Base-by-base conservation (phyloP, 495 filamentous ascomycete species). In the Tuber calosporum region DNA sequence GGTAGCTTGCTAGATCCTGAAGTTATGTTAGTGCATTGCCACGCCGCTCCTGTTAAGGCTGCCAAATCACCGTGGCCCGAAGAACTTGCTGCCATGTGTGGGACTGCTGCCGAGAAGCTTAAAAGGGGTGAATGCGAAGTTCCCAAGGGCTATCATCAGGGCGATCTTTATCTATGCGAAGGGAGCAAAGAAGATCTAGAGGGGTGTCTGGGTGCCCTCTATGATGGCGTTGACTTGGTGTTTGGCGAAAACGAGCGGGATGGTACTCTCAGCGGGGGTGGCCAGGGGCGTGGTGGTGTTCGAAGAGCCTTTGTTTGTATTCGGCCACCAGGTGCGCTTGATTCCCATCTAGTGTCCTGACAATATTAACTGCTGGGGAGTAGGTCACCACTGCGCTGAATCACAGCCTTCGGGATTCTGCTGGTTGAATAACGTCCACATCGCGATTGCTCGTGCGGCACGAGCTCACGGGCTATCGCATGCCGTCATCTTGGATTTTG, bases 401-500 rank as follows among this genome's bases (percentile, higher is more conserved):
- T 86, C 88, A 53, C 88, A 90, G 73, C 95, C 95, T 0, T 97
- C 93, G 1, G 95, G 95, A 1, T 99, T 99, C 82, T 99, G 95
- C 83, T 99, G 95, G 95, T 82, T 99, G 72, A 99, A 99, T 82
- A 99, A 99, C 81, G 93, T 98, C 9, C 94, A 97, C 81, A 93
- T 98, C 42, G 96, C 95, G 0, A 96, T 98, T 73, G 91, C 94
- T 78, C 91, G 97, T 80, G 95, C 90, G 17, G 89, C 91, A 6
- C 86, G 92, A 72, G 87, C 86, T 68, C 89, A 97, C 79, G 94
- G 91, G 9, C 82, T 98, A 58, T 97, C 93, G 0, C 95, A 98
- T 82, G 94, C 93, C 0, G 95, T 93, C 7, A 99, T 99, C 75
- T 88, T 99, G 77, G 95, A 99, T 82, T 97, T 98, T 80, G 95